phyloP scores from a whole-genome alignment of 352 stramenopile species.

The Thalassiosira hispida region DNA sequence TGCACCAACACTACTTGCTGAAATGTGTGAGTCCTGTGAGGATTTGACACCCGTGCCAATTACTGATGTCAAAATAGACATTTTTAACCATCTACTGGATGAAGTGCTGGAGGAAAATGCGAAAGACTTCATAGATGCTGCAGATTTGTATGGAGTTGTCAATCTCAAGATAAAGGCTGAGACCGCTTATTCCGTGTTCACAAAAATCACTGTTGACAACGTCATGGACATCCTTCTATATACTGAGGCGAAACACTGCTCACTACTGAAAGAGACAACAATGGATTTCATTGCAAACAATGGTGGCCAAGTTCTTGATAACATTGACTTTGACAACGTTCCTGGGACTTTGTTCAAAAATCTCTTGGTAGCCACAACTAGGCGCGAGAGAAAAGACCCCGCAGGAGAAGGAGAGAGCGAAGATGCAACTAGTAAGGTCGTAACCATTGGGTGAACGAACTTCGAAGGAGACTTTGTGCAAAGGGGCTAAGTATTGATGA shows the following conservation, averaged over 20 bases:
- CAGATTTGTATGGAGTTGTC: too few relatives aligned
- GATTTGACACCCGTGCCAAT: conserved; percentile 1
- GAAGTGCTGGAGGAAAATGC: conserved; percentile 10
- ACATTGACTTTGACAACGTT: neutral
- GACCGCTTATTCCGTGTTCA: neutral
- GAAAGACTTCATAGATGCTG: neutral
- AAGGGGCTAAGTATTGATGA: neutral
- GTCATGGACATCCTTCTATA: neutral
- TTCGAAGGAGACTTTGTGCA: neutral
- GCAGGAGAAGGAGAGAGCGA: neutral
- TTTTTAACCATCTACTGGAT: conserved; percentile 13
- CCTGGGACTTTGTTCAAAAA: neutral
- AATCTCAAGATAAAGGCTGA: conserved; percentile 9
- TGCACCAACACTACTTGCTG: conserved; percentile 9
- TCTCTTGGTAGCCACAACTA: neutral
- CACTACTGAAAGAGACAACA: conserved; percentile 1
- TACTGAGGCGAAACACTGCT: conserved; percentile 14
- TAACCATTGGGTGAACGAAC: neutral
- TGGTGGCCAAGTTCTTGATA: neutral
- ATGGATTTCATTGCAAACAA: conserved; percentile 5
- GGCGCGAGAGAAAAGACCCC: neutral
- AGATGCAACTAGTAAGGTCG: too few relatives aligned
- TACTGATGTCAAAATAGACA: neutral
- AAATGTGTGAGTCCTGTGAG: neutral
- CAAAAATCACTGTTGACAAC: neutral